Evolutionary conservation across 495 filamentous ascomycete species (phyloP).

Genomic region (Penicillium coprophilum): DNA sequence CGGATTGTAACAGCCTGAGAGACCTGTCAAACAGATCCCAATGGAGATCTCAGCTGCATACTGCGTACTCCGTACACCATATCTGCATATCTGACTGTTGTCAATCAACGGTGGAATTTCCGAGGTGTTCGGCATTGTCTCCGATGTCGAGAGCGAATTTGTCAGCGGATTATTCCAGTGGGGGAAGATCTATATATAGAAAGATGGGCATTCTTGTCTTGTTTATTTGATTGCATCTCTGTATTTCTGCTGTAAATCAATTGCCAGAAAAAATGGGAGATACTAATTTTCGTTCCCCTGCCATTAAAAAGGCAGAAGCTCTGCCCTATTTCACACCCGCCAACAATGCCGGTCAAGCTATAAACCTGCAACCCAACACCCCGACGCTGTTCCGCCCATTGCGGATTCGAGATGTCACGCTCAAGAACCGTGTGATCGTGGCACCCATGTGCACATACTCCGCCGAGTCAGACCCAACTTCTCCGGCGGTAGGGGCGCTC

Average conservation of each 20-base stretch:
- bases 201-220: background rate
- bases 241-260: background rate
- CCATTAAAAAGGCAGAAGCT: conserved; percentile 18
- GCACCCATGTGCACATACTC: conserved; percentile 65
- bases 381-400: conserved; percentile 67
- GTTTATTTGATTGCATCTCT: too few species aligned
- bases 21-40: too few species aligned
- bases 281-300: conserved; percentile 18
- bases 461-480: conserved; percentile 43
- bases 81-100: too few species aligned
- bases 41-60: too few species aligned
- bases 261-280: conserved; percentile 26
- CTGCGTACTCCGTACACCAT: too few species aligned
- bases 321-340: conserved; percentile 59
- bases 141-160: background rate
- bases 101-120: background rate
- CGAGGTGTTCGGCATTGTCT: background rate
- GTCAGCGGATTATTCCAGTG: conserved; percentile 6
- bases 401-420: conserved; percentile 61
- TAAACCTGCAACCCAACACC: conserved; percentile 39
- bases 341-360: conserved; percentile 55
- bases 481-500: conserved; percentile 56
- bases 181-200: background rate
- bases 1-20: too few species aligned
- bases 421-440: conserved; percentile 71